These are phyloP conservation scores for Termitomyces sp. DNA, from an alignment of 768 basidiomycete genomes.

Conservation along the genomic window DNA sequence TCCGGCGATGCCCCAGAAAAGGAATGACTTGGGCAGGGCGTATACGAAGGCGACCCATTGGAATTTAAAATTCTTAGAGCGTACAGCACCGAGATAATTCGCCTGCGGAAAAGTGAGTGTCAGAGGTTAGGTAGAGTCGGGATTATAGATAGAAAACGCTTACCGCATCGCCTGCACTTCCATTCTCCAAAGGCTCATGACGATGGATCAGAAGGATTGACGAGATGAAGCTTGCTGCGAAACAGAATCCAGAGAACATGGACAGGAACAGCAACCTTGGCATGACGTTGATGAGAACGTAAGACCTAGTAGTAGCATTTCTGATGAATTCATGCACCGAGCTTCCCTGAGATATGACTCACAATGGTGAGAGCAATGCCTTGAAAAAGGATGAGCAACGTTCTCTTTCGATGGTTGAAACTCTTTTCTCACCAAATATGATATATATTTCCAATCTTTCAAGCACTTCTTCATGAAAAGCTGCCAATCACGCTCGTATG, in stretches of 20 bases:
- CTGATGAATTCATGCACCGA: neutral
- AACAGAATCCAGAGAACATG: conserved; percentile 28
- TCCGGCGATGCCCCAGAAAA: conserved; percentile 42
- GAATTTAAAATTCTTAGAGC: conserved; percentile 31
- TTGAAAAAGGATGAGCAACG: neutral
- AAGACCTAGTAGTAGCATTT: conserved; percentile 23
- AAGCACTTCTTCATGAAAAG: conserved; percentile 39
- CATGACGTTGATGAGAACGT: conserved; percentile 28
- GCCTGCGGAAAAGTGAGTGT: conserved; percentile 18
- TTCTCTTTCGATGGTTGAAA: neutral
- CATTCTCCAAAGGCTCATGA: conserved; percentile 31
- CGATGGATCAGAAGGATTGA: conserved; percentile 32
- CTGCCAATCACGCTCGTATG: conserved; percentile 52
- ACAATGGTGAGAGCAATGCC: conserved; percentile 25
- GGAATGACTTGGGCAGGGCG: conserved; percentile 49
- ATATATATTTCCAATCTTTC: conserved; percentile 45
- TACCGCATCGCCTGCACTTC: conserved; percentile 37
- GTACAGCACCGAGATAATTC: conserved; percentile 32
- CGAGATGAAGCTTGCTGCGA: conserved; percentile 32
- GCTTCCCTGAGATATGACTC: neutral
- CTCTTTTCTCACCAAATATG: conserved; percentile 32
- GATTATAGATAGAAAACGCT: conserved; percentile 14
- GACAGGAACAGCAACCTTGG: conserved; percentile 24
- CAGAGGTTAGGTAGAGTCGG: neutral
- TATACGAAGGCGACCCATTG: conserved; percentile 46